A percentile compares a stretch with the other conserved stretches of the same genome.
Evolutionary conservation across 2,329 filamentous ascomycete species (phyloP).

Genomic region (Clonostachys solani): DNA sequence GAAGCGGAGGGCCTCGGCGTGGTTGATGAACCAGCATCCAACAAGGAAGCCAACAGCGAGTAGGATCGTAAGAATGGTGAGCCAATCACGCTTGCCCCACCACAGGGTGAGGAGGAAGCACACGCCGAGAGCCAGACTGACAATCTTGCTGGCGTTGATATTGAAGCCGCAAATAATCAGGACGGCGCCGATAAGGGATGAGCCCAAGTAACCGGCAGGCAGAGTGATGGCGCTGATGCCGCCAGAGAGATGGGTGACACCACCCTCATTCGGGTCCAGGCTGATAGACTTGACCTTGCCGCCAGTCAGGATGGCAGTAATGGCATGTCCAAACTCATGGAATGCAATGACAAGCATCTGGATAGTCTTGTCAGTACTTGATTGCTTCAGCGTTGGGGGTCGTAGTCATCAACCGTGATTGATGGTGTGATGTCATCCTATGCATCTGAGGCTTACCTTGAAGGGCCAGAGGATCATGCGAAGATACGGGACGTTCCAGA

Average conservation of each 20-base stretch:
- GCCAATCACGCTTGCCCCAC: slow-evolving; percentile 77
- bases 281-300: slow-evolving; percentile 71
- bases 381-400: not conserved
- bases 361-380: not conserved
- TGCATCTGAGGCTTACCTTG: slow-evolving; percentile 47
- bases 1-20: slow-evolving; percentile 70
- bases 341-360: slow-evolving; percentile 82
- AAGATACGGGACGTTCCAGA: slow-evolving; percentile 80
- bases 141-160: slow-evolving; percentile 77
- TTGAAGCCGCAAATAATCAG: slow-evolving; percentile 79
- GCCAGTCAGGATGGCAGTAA: slow-evolving; percentile 68
- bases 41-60: slow-evolving; percentile 67
- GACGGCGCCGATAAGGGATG: slow-evolving; percentile 70
- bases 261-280: slow-evolving; percentile 73
- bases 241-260: slow-evolving; percentile 73
- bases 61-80: slow-evolving; percentile 68
- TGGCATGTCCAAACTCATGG: slow-evolving; percentile 75
- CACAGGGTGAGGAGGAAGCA: slow-evolving; percentile 77
- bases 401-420: not conserved
- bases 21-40: slow-evolving; percentile 75
- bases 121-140: slow-evolving; percentile 66
- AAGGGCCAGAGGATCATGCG: slow-evolving; percentile 74
- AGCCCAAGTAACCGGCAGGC: slow-evolving; percentile 75
- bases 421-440: not conserved
- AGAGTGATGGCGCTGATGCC: slow-evolving; percentile 67